Conservation (phyloP, 148 eudicot genomes). For the Fallopia convolvulus region DNA sequence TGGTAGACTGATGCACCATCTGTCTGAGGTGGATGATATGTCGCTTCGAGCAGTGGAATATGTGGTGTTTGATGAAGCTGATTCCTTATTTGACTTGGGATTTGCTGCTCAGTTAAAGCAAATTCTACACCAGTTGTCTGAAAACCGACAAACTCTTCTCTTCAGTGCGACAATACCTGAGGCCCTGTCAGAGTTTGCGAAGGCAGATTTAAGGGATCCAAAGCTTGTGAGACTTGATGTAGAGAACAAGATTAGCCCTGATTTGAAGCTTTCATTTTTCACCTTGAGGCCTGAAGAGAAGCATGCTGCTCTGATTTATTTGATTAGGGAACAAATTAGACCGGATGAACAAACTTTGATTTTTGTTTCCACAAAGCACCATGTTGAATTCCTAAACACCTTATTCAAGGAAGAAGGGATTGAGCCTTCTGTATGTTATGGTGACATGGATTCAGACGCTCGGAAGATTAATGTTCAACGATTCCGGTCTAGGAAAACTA, state of each 20-base stretch:
- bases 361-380: slow-evolving; percentile 86
- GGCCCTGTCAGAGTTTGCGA: slow-evolving; percentile 93
- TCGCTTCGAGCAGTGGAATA: slow-evolving; percentile 81
- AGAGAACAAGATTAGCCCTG: slow-evolving; percentile 78
- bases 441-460: slow-evolving; percentile 95
- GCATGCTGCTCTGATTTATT: slow-evolving; percentile 67
- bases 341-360: slow-evolving; percentile 65
- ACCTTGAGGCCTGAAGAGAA: slow-evolving; percentile 89
- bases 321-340: slow-evolving; percentile 61
- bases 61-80: slow-evolving; percentile 98
- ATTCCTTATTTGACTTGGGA: slow-evolving; percentile 86
- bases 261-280: slow-evolving; percentile 64
- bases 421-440: slow-evolving; percentile 73
- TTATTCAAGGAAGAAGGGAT: slow-evolving; percentile 65
- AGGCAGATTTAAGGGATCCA: slow-evolving; percentile 92
- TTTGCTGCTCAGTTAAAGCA: slow-evolving; percentile 87
- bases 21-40: slow-evolving; percentile 89
- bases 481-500: slow-evolving; percentile 80
- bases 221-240: slow-evolving; percentile 81
- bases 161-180: slow-evolving; percentile 96
- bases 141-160: slow-evolving; percentile 87
- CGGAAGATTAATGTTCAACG: slow-evolving; percentile 60
- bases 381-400: slow-evolving; percentile 65
- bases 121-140: slow-evolving; percentile 66
- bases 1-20: slow-evolving; percentile 96